Base-by-base conservation (phyloP, 495 filamentous ascomycete species). In the Jackrogersella multiformis region DNA sequence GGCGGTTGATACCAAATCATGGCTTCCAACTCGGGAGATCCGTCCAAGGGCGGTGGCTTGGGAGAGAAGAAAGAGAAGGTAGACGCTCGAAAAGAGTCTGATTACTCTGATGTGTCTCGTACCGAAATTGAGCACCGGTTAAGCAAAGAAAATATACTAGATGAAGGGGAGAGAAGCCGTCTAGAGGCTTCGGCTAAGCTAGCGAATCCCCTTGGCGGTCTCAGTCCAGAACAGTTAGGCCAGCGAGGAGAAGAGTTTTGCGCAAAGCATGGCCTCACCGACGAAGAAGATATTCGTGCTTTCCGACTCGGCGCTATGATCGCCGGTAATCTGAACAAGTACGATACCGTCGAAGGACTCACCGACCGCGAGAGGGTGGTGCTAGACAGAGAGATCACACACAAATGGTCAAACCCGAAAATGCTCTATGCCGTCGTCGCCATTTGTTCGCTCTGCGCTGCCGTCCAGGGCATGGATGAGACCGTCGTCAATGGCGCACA, bases 401-500 rank as follows among this genome's bases (percentile, higher is more conserved):
- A 92, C 74, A 87, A 86, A 60, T 94, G 92, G 91, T 84, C 83
- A 2, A 90, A 94, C 68, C 90, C 92, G 0, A 80, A 71, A 65
- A 80, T 78, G 77, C 79, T 86, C 4, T 87, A 93, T 73, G 92
- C 90, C 70, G 79, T 90, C 5, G 84, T 92, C 38, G 87, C 89
- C 66, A 76, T 72, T 55, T 79, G 73, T 67, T 78, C 73, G n/a
- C 69, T 81, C 4, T 80, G 79, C 44, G 85, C 86, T 6, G 84
- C 82, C 32, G 83, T 86, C 4, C 87, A 57, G 70, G 85, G 85
- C 5, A 86, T 87, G 88, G 88, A 92, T 65, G 89, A 94, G 73
- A 92, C 90, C 0, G 90, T 91, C 61, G 89, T 91, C 69, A 93
- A 92, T 64, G 91, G 90, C 42, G 91, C 90, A 2, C 89, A 92